These are phyloP conservation scores for Schrenkiella parvula DNA, from an alignment of 345 rosid genomes.

Conservation along the genomic window DNA sequence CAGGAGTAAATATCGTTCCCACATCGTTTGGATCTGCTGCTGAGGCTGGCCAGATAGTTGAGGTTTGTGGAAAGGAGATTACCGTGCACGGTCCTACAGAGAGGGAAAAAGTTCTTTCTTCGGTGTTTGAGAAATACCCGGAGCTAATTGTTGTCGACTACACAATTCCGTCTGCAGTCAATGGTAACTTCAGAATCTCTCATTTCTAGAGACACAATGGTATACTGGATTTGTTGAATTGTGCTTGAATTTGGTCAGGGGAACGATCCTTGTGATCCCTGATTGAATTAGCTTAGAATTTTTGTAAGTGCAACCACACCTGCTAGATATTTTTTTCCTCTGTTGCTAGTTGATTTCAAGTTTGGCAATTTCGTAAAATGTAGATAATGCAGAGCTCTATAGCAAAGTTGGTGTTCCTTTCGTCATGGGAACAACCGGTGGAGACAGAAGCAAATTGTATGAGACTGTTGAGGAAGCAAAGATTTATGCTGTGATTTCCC, in stretches of 20 bases:
- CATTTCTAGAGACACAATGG: not conserved
- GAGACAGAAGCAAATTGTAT: constrained; percentile 62
- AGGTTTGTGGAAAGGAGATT: constrained; percentile 69
- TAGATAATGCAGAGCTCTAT: constrained; percentile 82
- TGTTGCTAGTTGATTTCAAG: not conserved
- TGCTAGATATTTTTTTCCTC: not conserved
- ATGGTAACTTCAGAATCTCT: constrained; percentile 46
- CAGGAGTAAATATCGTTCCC: constrained; percentile 75
- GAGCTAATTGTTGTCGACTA: constrained; percentile 79
- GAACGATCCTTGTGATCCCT: not conserved
- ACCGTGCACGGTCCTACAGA: constrained; percentile 67
- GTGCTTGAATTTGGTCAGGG: not conserved
- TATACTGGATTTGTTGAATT: not conserved
- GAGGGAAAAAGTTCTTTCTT: constrained; percentile 64
- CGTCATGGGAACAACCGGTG: constrained; percentile 98
- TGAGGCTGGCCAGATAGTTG: constrained; percentile 59
- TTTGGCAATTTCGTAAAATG: not conserved
- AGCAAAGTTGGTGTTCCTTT: constrained; percentile 93
- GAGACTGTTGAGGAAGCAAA: constrained; percentile 68
- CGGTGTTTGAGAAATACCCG: constrained; percentile 55
- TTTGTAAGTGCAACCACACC: too few species aligned
- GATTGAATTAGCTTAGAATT: constrained; percentile 7
- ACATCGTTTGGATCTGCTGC: constrained; percentile 64
- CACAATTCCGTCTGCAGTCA: constrained; percentile 80
- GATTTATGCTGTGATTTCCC: constrained; percentile 85